Evolutionary conservation across 768 basidiomycete species (phyloP).

Genomic region (Termitomyces sp.): DNA sequence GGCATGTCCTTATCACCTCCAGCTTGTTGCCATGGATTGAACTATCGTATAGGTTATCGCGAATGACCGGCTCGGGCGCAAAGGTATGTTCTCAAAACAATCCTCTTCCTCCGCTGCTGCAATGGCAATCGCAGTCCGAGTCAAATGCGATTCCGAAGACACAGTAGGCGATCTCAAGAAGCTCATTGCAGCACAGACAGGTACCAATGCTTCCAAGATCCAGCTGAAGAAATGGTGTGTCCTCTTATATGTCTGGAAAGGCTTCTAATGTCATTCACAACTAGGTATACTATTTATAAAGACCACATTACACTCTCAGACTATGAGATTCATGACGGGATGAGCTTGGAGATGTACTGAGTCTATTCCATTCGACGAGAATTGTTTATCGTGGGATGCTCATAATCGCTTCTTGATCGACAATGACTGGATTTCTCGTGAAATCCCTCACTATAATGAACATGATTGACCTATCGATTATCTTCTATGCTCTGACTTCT

Average conservation of each 20-base stretch:
- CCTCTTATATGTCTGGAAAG: background rate
- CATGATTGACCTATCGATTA: background rate
- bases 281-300: constrained; percentile 92
- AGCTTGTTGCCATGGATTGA: background rate
- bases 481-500: background rate
- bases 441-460: background rate
- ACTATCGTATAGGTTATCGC: constrained; percentile 67
- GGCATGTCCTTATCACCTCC: constrained; percentile 22
- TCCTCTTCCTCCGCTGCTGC: background rate
- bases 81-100: constrained; percentile 51
- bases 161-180: constrained; percentile 97
- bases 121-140: constrained; percentile 61
- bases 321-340: constrained; percentile 91
- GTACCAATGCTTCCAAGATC: constrained; percentile 83
- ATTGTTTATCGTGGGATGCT: background rate
- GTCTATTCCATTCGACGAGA: background rate
- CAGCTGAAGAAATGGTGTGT: constrained; percentile 94
- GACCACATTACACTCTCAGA: constrained; percentile 92
- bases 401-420: background rate
- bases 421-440: background rate
- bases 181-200: constrained; percentile 94
- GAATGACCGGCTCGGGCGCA: constrained; percentile 91
- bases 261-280: background rate
- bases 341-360: constrained; percentile 92
- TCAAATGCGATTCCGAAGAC: constrained; percentile 93